Evolutionary conservation across 2,329 filamentous ascomycete species (phyloP).

Genomic region (Verticillium alfalfae): DNA sequence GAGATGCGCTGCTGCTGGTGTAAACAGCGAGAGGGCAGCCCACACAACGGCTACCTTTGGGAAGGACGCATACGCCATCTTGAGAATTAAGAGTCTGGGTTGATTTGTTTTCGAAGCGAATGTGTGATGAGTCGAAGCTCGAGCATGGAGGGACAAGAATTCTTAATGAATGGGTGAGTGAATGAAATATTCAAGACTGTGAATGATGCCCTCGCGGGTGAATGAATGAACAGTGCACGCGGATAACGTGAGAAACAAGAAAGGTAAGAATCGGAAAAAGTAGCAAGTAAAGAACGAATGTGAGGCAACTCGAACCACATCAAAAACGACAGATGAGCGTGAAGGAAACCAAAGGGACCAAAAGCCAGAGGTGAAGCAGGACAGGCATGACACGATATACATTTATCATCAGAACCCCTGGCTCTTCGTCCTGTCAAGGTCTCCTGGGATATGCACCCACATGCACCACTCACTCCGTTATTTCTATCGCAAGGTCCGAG

Average conservation of each 20-base stretch:
- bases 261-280: background rate
- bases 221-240: too few relatives aligned
- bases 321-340: background rate
- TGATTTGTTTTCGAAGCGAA: background rate
- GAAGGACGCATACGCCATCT: background rate
- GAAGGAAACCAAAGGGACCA: background rate
- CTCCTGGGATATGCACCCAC: background rate
- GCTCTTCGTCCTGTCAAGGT: background rate
- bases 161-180: background rate
- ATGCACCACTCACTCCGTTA: background rate
- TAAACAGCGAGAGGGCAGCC: slow-evolving; percentile 6
- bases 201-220: too few relatives aligned
- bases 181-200: background rate
- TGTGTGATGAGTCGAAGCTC: background rate
- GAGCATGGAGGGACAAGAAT: background rate
- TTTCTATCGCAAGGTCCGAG: background rate
- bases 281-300: background rate
- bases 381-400: background rate
- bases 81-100: background rate
- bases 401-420: background rate
- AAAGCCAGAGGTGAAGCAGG: background rate
- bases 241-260: too few relatives aligned
- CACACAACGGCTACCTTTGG: slow-evolving; percentile 1
- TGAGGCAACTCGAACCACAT: background rate
- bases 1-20: slow-evolving; percentile 6